Percentiles rank a stretch among this genome's conserved stretches.
Evolutionary conservation across 176 grass and related monocot species (phyloP).

Genomic region (Triticum monococcum): DNA sequence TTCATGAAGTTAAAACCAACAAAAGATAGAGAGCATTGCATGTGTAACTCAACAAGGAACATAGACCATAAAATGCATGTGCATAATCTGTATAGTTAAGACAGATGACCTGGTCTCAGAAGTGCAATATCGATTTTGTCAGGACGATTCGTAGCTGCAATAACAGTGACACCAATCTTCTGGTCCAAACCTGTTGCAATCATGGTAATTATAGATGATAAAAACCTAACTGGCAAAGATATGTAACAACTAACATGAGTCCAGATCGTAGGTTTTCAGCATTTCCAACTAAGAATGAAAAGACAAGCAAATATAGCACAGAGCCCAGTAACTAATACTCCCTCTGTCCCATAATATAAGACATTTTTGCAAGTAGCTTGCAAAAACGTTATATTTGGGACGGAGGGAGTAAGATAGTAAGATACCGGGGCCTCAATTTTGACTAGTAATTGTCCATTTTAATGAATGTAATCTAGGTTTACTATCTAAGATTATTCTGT

Average conservation of each 20-base stretch:
- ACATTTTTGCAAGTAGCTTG: too few relatives aligned
- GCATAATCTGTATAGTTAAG: neutral
- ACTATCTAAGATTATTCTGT: neutral
- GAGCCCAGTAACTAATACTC: neutral
- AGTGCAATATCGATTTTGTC: slow-evolving; percentile 97
- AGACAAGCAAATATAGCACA: neutral
- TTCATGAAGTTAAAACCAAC: slow-evolving; percentile 30
- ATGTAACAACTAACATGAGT: neutral
- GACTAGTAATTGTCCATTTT: neutral
- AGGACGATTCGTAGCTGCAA: slow-evolving; percentile 93
- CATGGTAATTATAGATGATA: slow-evolving; percentile 17
- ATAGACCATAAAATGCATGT: slow-evolving; percentile 15
- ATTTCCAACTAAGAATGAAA: neutral
- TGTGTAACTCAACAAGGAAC: neutral
- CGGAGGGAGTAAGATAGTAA: neutral
- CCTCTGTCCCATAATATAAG: too few relatives aligned
- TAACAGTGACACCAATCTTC: slow-evolving; percentile 68
- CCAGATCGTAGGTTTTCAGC: neutral
- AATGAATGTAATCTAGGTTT: slow-evolving; percentile 4
- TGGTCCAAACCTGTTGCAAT: slow-evolving; percentile 70
- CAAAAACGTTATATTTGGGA: too few relatives aligned
- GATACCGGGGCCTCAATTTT: neutral
- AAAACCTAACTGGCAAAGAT: neutral
- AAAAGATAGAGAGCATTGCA: neutral
- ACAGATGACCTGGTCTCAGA: slow-evolving; percentile 69